Base-by-base conservation (phyloP, 495 filamentous ascomycete genomes). In the Talaromyces proteolyticus region DNA sequence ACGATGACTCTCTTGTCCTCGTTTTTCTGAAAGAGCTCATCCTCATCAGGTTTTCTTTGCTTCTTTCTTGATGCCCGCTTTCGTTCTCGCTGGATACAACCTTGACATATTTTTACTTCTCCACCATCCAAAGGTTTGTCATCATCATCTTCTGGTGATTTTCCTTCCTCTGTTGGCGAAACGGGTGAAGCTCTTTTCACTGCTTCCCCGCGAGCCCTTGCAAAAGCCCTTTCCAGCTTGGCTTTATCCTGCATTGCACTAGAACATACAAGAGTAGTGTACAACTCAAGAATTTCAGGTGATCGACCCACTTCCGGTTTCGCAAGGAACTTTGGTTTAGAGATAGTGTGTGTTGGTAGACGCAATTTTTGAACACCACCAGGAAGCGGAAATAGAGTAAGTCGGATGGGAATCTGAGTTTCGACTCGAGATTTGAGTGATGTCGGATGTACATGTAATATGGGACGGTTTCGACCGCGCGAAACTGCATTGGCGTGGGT, bases 21-120 rank as follows among this genome's bases (percentile, higher is more conserved):
- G 56, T 89, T 82, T 49, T 81, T 75, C 45, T 81, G 77, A 79
- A 91, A 97, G 3, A 84, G 64, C 53, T 90, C 80, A 54, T 79
- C 89, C 54, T 95, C 91, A 44, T 95, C 88, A 0, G 80, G 77
- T 56, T 91, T 91, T 57, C 93, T 89, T 42, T 84, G 74, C 67
- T 93, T 92, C 66, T 95, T 96, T n/a, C 92, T 77, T 0, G 79
- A 84, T 4, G 90, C 88, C 42, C 92, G 82, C 64, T 96, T 97
- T 23, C 85, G 76, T 66, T 97, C 92, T 41, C 92, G 80, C 40
- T 78, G 78, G 40, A 95, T 90, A 65, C 92, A 96, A 8, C 84
- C 83, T 14, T 68, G 58, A 66, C 92, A 97, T 53, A 96, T 95
- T 47, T 80, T 80, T 12, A 97, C 89, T 49, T 91, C 86, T 43